Evolutionary conservation across 805 yeast species (phyloP), one percentile per base, ranked within the genome.

Genomic region (Wickerhamiella azyma): DNA sequence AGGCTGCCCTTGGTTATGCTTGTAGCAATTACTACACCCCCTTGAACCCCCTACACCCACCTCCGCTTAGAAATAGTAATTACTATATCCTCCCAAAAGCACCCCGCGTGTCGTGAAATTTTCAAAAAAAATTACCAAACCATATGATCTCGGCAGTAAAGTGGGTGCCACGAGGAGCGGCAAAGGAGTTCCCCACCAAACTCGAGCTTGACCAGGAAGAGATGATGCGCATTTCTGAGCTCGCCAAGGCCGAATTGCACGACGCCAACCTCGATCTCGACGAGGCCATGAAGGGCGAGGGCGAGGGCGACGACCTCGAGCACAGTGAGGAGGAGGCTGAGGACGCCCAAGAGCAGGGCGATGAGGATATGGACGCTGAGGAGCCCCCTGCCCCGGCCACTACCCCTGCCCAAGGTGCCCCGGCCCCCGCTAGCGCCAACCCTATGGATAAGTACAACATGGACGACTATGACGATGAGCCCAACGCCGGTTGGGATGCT

Each of bases 151-250:
- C 98, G 35, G 81, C 96, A 24, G 79, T 92, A 41, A 69, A 79
- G 43, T 92, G 98, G 97, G 95, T 89, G 19, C 96, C 97, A 42
- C 76, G 95, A 58, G 98, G 98, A 5, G 82, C 72, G 63, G 94
- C 98, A 26, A 75, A 94, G 33, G 96, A 88, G 63, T 84, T 80
- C 59, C 97, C 98, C 5, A 85, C 77, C 57, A 76, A 81, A 59
- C 86, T 85, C 57, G 94, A 85, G 54, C 67, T 89, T 46, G 79
- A 86, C 54, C 97, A 92, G 51, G 89, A 75, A 50, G 98, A 92
- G 66, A 79, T 92, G 84, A 89, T 77, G 48, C 75, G 96, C 65
- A 86, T 92, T 60, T 75, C 79, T 51, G 76, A 78, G 53, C 72
- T 92, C 76, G 94, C 97, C 45, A 75, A 81, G 49, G 68, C 86